phyloP scores from a whole-genome alignment of 768 basidiomycete species.

The Amanita brunnescens region DNA sequence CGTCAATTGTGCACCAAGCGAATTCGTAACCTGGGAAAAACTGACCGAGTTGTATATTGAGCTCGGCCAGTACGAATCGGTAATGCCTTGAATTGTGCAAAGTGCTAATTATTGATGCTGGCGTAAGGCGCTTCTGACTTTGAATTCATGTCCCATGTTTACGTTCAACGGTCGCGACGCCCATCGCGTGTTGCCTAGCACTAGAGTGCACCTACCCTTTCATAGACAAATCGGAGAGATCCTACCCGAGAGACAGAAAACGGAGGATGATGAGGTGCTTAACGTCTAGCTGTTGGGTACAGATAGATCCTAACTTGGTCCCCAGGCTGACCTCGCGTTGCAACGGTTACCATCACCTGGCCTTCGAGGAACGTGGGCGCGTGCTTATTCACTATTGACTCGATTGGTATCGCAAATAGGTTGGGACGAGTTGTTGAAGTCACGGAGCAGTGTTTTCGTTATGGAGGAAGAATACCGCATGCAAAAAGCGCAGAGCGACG shows the following conservation, averaged over 20 bases:
- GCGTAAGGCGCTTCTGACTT: conserved; percentile 67
- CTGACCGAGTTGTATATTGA: conserved; percentile 94
- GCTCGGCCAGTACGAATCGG: conserved; percentile 74
- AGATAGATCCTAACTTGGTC: background rate
- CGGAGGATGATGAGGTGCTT: conserved; percentile 76
- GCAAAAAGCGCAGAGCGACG: conserved; percentile 81
- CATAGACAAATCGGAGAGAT: conserved; percentile 84
- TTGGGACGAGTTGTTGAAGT: conserved; percentile 97
- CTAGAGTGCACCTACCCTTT: conserved; percentile 79
- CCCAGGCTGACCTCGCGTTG: conserved; percentile 86
- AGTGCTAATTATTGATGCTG: background rate
- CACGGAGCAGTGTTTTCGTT: conserved; percentile 91
- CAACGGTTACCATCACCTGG: conserved; percentile 93
- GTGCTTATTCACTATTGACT: conserved; percentile 87
- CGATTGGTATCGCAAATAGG: conserved; percentile 90
- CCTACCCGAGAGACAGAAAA: conserved; percentile 73
- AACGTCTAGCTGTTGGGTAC: background rate
- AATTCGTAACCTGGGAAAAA: conserved; percentile 99
- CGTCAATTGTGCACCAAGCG: conserved; percentile 96
- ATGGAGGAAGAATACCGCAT: conserved; percentile 99
- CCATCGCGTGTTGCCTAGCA: conserved; percentile 75
- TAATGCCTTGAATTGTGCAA: conserved; percentile 7
- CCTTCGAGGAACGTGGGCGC: conserved; percentile 91
- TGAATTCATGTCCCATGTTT: conserved; percentile 99
- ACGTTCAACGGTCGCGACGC: conserved; percentile 95